These are phyloP conservation scores for Drechmeria coniospora DNA, from an alignment of 2,329 filamentous ascomycete genomes.

Conservation along the genomic window DNA sequence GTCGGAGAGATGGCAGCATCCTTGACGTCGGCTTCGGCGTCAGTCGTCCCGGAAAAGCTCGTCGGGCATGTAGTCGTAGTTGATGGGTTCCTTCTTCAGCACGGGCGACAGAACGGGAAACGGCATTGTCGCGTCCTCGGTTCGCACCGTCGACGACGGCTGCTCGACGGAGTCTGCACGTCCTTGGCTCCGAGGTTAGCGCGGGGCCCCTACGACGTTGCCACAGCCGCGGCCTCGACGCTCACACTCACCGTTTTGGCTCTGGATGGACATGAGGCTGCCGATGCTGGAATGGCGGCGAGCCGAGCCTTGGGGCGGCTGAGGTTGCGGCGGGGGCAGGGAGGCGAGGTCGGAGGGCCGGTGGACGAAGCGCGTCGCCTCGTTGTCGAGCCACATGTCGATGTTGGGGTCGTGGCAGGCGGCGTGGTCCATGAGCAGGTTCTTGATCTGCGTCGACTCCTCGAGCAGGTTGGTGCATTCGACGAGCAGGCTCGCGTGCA, in stretches of 20 bases:
- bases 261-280: slow-evolving; percentile 1
- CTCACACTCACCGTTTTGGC: slow-evolving; percentile 1
- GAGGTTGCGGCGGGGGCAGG: neutral
- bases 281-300: slow-evolving; percentile 3
- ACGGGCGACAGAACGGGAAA: slow-evolving; percentile 1
- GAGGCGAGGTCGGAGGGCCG: neutral
- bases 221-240: no score
- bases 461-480: slow-evolving; percentile 26
- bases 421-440: slow-evolving; percentile 35
- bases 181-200: no score
- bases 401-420: slow-evolving; percentile 37
- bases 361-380: slow-evolving; percentile 33
- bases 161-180: slow-evolving; percentile 1
- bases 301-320: neutral
- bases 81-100: slow-evolving; percentile 6
- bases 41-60: slow-evolving; percentile 12
- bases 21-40: no score
- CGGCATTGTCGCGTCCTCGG: neutral
- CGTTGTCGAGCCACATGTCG: slow-evolving; percentile 35
- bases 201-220: no score
- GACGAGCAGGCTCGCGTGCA: slow-evolving; percentile 25
- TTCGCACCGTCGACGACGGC: neutral
- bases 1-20: no score
- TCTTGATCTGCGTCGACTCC: slow-evolving; percentile 32
- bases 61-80: slow-evolving; percentile 23